phyloP scores from a whole-genome alignment of 257 asterid genomes.

The Henckelia pumila region DNA sequence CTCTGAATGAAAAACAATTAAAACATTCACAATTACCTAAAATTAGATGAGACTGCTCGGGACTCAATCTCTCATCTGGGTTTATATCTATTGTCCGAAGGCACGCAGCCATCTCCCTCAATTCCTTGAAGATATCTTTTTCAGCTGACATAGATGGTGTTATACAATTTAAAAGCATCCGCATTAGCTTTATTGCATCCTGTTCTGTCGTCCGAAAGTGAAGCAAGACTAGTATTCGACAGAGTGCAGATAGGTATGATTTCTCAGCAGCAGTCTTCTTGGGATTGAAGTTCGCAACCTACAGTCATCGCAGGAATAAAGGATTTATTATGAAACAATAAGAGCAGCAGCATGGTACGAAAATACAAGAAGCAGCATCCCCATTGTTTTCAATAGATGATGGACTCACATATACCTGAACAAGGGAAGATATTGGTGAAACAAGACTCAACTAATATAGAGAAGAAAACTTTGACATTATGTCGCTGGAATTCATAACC shows the following conservation, averaged over 20 bases:
- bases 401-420: constrained; percentile 2
- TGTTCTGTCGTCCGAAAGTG: constrained; percentile 71
- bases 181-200: constrained; percentile 62
- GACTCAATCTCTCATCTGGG: constrained; percentile 54
- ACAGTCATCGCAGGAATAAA: constrained; percentile 19
- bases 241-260: constrained; percentile 68
- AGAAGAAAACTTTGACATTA: not conserved
- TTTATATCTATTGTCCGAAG: constrained; percentile 54
- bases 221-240: constrained; percentile 63
- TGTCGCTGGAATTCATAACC: not conserved
- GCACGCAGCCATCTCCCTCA: constrained; percentile 67
- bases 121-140: constrained; percentile 65
- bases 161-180: constrained; percentile 50
- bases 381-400: not conserved
- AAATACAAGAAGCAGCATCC: not conserved
- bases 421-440: not conserved
- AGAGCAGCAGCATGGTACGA: constrained; percentile 5
- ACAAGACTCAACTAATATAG: constrained; percentile 7
- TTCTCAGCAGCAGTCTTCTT: constrained; percentile 87
- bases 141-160: constrained; percentile 50
- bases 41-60: constrained; percentile 51
- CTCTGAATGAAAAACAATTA: constrained; percentile 1
- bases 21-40: constrained; percentile 44
- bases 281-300: constrained; percentile 62
- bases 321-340: constrained; percentile 26